Conservation (phyloP, 2,329 filamentous ascomycete species). For the Alternaria gansuensis region DNA sequence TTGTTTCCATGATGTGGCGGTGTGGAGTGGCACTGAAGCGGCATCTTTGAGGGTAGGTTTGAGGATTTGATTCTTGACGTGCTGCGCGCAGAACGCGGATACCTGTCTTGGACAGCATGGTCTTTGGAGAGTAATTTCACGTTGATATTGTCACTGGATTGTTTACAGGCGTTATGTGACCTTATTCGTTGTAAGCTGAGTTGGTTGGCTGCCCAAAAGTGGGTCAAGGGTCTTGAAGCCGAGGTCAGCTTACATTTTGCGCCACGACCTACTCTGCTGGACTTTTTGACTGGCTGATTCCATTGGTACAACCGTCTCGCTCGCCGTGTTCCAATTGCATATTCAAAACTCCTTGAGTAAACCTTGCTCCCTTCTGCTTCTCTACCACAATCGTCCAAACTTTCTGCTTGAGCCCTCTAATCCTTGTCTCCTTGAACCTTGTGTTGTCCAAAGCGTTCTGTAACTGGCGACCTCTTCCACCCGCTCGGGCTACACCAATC, state of each 20-base stretch:
- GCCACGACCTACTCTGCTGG: background rate
- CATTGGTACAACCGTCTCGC: no score
- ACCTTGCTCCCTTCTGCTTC: no score
- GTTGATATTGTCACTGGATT: background rate
- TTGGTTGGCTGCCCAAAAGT: background rate
- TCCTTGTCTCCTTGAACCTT: no score
- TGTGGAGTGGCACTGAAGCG: slow-evolving; percentile 45
- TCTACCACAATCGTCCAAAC: no score
- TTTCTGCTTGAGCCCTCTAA: no score
- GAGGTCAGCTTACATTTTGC: background rate
- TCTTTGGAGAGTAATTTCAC: background rate
- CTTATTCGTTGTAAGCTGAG: slow-evolving; percentile 11
- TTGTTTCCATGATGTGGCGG: slow-evolving; percentile 72
- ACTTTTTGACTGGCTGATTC: no score
- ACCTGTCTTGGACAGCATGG: background rate
- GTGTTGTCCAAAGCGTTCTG: no score
- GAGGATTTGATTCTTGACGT: background rate
- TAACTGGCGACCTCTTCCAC: no score
- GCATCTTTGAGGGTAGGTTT: background rate
- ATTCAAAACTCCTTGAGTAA: no score
- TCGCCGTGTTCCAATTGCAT: no score
- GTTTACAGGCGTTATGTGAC: background rate
- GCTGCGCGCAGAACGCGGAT: background rate
- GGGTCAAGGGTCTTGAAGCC: background rate
- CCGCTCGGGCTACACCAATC: no score